A percentile compares a stretch with the other conserved stretches of the same genome.
Evolutionary conservation across 331 rosid species (phyloP).

Genomic region (Quercus lobata): DNA sequence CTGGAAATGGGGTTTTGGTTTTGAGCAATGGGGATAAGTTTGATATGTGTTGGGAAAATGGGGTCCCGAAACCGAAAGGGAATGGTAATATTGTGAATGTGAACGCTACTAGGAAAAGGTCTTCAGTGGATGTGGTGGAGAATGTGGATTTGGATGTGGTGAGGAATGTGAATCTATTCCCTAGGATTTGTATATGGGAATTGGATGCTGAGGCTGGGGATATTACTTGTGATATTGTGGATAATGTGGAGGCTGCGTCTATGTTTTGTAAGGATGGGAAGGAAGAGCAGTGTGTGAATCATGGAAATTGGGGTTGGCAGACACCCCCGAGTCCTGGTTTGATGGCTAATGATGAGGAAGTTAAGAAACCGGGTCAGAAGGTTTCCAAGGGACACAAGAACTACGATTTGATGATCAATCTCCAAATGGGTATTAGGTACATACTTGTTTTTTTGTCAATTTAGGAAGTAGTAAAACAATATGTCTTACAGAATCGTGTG

Average conservation of each 20-base stretch:
- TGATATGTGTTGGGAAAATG: slow-evolving; percentile 51
- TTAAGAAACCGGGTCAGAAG: slow-evolving; percentile 47
- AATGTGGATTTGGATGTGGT: slow-evolving; percentile 30
- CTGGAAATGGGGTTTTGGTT: slow-evolving; percentile 42
- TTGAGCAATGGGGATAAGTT: slow-evolving; percentile 45
- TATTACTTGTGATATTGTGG: slow-evolving; percentile 57
- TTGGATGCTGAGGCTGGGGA: slow-evolving; percentile 64
- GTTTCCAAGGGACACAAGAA: slow-evolving; percentile 49
- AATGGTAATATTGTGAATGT: slow-evolving; percentile 23
- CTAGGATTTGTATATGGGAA: slow-evolving; percentile 61
- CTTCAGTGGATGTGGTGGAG: slow-evolving; percentile 35
- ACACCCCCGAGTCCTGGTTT: slow-evolving; percentile 34
- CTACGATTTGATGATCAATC: slow-evolving; percentile 48
- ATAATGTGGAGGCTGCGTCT: slow-evolving; percentile 38
- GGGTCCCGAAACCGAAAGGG: slow-evolving; percentile 21
- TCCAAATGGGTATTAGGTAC: slow-evolving; percentile 53
- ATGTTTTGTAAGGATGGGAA: slow-evolving; percentile 40
- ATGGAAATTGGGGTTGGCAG: slow-evolving; percentile 14
- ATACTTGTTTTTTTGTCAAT: not conserved
- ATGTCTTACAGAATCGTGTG: too few relatives aligned
- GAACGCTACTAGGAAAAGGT: slow-evolving; percentile 29
- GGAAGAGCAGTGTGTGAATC: slow-evolving; percentile 16
- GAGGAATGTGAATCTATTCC: slow-evolving; percentile 34
- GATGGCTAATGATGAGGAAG: slow-evolving; percentile 33
- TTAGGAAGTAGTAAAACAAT: too few relatives aligned